Evolutionary conservation across 345 rosid genomes (phyloP).

Genomic region (Noccaea caerulescens): DNA sequence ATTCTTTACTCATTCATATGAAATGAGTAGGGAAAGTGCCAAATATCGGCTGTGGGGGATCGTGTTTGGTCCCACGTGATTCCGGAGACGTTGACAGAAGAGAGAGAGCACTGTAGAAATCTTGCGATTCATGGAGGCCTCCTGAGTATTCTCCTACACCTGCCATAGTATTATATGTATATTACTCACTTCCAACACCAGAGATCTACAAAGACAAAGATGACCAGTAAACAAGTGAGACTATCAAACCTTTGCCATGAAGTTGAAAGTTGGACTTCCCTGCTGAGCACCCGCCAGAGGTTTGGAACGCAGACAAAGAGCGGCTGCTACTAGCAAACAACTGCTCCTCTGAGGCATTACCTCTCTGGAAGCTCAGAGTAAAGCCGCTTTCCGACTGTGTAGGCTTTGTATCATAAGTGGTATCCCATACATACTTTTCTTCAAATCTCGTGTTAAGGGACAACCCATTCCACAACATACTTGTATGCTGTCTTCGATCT

Average conservation of each 20-base stretch:
- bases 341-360: conserved; percentile 49
- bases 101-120: conserved; percentile 96
- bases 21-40: conserved; percentile 39
- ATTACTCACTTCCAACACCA: conserved; percentile 5
- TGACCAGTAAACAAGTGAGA: neutral
- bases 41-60: conserved; percentile 25
- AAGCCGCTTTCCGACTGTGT: conserved; percentile 53
- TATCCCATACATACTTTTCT: conserved; percentile 50
- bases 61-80: conserved; percentile 49
- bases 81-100: conserved; percentile 94
- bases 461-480: conserved; percentile 53
- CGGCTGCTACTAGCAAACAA: conserved; percentile 46
- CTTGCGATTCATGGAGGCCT: conserved; percentile 63
- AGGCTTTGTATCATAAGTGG: conserved; percentile 52
- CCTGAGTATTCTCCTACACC: conserved; percentile 62
- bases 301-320: conserved; percentile 39
- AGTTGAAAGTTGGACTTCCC: conserved; percentile 35
- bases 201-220: neutral
- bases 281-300: conserved; percentile 48
- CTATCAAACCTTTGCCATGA: conserved; percentile 33
- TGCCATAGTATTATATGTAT: conserved; percentile 34
- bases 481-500: conserved; percentile 71
- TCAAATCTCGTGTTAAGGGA: conserved; percentile 52
- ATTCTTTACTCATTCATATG: conserved; percentile 28
- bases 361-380: conserved; percentile 49